Conservation (phyloP, 192 early-diverging fungal genomes). For the Dispira simplex region DNA sequence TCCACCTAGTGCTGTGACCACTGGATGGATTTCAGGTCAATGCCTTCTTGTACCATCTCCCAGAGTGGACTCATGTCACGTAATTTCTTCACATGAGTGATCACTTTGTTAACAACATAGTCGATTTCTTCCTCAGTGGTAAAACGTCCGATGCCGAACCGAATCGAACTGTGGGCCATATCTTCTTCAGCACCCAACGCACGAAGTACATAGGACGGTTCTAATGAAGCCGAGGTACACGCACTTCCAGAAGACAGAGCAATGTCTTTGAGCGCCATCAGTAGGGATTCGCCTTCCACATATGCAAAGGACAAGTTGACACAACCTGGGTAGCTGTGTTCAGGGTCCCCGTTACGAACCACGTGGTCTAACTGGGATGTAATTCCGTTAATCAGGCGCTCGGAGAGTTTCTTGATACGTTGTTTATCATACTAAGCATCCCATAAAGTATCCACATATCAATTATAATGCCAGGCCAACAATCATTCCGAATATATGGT, state of each 20-base stretch:
- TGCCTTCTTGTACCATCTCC: conserved; percentile 95
- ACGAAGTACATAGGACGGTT: conserved; percentile 92
- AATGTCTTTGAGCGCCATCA: conserved; percentile 97
- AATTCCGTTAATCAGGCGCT: conserved; percentile 68
- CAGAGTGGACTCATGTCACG: conserved; percentile 95
- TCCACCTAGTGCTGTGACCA: conserved; percentile 71
- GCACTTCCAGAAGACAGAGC: conserved; percentile 90
- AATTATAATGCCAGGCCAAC: background rate
- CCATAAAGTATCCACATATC: background rate
- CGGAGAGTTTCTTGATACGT: conserved; percentile 53
- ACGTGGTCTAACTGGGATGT: conserved; percentile 62
- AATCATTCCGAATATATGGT: conserved; percentile 7
- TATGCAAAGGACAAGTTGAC: conserved; percentile 94
- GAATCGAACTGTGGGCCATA: conserved; percentile 87
- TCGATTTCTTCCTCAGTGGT: conserved; percentile 93
- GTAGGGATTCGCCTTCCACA: conserved; percentile 91
- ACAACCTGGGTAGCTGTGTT: conserved; percentile 74
- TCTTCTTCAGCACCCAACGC: conserved; percentile 95
- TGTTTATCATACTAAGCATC: conserved; percentile 64
- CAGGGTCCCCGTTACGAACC: conserved; percentile 77
- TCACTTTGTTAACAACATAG: conserved; percentile 67
- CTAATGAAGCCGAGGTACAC: conserved; percentile 90
- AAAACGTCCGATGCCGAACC: conserved; percentile 93
- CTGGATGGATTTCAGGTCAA: conserved; percentile 81
- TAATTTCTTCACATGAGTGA: conserved; percentile 65